These are phyloP conservation scores for Venturia nashicola DNA, from an alignment of 2,329 filamentous ascomycete species.

Conservation along the genomic window DNA sequence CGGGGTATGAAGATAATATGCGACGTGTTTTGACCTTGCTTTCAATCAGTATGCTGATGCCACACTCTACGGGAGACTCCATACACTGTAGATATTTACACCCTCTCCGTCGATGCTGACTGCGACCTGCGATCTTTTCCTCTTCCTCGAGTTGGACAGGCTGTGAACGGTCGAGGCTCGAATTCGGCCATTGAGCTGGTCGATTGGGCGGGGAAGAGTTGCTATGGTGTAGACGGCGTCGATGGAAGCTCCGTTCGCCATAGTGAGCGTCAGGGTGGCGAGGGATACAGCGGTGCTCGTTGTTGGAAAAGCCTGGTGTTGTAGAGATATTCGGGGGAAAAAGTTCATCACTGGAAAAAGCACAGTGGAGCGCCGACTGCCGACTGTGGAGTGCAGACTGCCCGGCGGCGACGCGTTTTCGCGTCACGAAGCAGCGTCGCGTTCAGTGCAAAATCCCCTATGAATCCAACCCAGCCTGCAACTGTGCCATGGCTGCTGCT, in stretches of 20 bases:
- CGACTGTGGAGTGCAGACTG: too few species aligned
- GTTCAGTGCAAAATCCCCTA: background rate
- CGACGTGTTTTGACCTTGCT: slow-evolving; percentile 47
- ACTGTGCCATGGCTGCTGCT: slow-evolving; percentile 22
- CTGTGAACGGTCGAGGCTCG: slow-evolving; percentile 38
- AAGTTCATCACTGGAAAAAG: too few species aligned
- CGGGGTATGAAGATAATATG: slow-evolving; percentile 47
- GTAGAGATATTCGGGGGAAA: background rate
- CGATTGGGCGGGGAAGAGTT: slow-evolving; percentile 9
- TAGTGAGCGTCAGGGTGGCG: background rate
- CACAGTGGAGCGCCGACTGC: too few species aligned
- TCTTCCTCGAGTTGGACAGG: slow-evolving; percentile 42
- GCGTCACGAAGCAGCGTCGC: background rate
- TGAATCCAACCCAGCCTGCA: background rate
- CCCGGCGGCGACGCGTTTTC: background rate
- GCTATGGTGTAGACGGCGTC: slow-evolving; percentile 4
- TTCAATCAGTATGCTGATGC: background rate
- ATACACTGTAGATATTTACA: slow-evolving; percentile 50
- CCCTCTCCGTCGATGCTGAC: slow-evolving; percentile 49
- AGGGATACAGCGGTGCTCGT: too few species aligned
- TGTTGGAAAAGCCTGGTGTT: too few species aligned
- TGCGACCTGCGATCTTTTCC: slow-evolving; percentile 49
- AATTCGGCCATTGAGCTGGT: slow-evolving; percentile 25
- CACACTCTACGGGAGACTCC: slow-evolving; percentile 5
- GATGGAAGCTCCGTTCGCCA: background rate